Base-by-base conservation (phyloP, 2,329 filamentous ascomycete genomes). In the Microcyclospora tardicrescens region DNA sequence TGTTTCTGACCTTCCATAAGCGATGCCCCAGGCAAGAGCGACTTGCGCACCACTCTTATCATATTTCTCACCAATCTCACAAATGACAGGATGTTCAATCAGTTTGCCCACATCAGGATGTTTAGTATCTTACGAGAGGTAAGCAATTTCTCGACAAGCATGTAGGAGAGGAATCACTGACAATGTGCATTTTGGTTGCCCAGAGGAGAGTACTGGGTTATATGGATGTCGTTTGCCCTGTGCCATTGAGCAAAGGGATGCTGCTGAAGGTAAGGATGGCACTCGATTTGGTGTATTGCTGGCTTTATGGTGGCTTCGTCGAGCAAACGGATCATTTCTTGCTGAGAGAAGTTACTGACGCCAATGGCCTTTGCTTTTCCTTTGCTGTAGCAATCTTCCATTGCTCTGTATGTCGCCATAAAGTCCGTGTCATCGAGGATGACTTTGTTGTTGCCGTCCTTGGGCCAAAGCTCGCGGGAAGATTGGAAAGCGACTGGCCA, bases 201-300 rank as follows among this genome's bases (percentile, higher is more conserved):
- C 28, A 73, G 68, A 1, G 71, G 67, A 27, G 66, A 71, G 53
- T 73, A 73, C 39, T 72, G 68, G 4, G 66, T 72, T 41, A 73
- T 50, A 49, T 72, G 70, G 43, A 73, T 73, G 27, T 64, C 63
- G 37, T 69, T 64, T 10, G 55, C 46, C 38, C 63, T 63, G 51
- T 71, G 66, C 59, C 62, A 74, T 8, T 64, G 59, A n/a, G 55
- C 53, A 40, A 73, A 73, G 2, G 50, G 50, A 5, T 52, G 51
- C 46, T 75, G 71, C 44, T 68, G 67, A 10, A 82, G 66, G 56
- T 67, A 71, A 2, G 68, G 69, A 44, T 72, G 68, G 15, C 67
- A 64, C 51, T 72, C 68, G 38, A 72, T 53, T 55, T 68, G 65
- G 54, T 67, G 67, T 41, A 64, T 63, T 15, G 60, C 50, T 19